phyloP scores from a whole-genome alignment of 164 flowering plant species.

The Warburgia ugandensis region DNA sequence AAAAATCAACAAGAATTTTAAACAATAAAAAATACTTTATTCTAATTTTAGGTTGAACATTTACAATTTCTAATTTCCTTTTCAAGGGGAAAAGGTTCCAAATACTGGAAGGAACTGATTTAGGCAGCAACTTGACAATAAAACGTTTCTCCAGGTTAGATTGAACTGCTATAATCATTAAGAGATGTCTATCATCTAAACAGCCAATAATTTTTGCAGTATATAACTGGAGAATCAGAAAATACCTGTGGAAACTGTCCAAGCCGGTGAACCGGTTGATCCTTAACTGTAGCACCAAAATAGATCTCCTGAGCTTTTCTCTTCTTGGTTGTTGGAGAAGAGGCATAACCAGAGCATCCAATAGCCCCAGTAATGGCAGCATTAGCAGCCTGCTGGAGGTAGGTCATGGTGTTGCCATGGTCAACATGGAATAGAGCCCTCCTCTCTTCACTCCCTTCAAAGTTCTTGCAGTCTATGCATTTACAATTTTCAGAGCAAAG shows the following conservation, averaged over 20 bases:
- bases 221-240: background rate
- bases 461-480: conserved; percentile 94
- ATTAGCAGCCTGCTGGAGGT: conserved; percentile 92
- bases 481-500: conserved; percentile 95
- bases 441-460: conserved; percentile 97
- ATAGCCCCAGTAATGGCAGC: conserved; percentile 96
- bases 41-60: too few species aligned
- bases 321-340: conserved; percentile 65
- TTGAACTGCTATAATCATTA: background rate
- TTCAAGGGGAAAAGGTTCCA: too few species aligned
- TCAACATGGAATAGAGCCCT: conserved; percentile 82
- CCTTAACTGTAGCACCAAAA: conserved; percentile 45
- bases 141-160: too few species aligned
- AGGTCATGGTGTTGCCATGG: conserved; percentile 52
- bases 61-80: too few species aligned
- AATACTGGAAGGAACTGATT: too few species aligned
- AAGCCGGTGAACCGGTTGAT: conserved; percentile 40
- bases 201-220: background rate
- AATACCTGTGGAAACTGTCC: conserved; percentile 63
- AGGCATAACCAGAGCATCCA: conserved; percentile 86
- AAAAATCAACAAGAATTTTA: too few species aligned
- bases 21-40: too few species aligned
- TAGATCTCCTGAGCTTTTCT: conserved; percentile 64
- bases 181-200: background rate
- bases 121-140: too few species aligned